phyloP scores from a whole-genome alignment of 306 rosid genomes.

The Lathyrus tuberosus region DNA sequence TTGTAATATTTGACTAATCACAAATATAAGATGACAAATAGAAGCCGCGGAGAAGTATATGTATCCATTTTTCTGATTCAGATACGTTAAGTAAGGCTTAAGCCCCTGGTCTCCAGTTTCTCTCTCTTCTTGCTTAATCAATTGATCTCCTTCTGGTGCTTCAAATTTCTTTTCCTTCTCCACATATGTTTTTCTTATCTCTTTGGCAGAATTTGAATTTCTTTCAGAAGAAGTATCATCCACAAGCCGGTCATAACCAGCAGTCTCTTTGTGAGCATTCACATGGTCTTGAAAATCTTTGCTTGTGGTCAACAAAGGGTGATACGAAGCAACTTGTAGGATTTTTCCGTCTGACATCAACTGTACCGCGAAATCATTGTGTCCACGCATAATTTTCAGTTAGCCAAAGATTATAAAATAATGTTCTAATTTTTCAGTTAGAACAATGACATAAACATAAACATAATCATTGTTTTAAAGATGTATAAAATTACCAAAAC shows the following conservation, averaged over 20 bases:
- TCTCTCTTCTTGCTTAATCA: constrained; percentile 85
- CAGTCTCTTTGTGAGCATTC: constrained; percentile 94
- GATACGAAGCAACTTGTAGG: constrained; percentile 66
- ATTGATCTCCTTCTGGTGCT: constrained; percentile 60
- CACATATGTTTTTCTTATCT: constrained; percentile 53
- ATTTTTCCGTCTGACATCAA: constrained; percentile 90
- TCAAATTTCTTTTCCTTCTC: constrained; percentile 52
- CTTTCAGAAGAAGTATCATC: constrained; percentile 47
- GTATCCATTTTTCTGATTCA: constrained; percentile 80
- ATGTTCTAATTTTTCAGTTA: constrained; percentile 3
- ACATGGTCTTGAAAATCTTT: constrained; percentile 81
- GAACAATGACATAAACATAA: background rate
- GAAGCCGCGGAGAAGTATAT: constrained; percentile 52
- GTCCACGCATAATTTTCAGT: constrained; percentile 19
- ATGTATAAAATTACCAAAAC: constrained; percentile 63
- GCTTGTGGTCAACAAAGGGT: constrained; percentile 61
- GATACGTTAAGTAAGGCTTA: constrained; percentile 71
- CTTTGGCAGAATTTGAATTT: constrained; percentile 40
- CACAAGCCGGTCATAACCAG: constrained; percentile 67
- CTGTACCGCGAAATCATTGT: constrained; percentile 39
- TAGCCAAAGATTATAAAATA: background rate
- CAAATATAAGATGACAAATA: constrained; percentile 57
- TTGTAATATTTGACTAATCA: constrained; percentile 60
- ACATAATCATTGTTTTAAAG: background rate
- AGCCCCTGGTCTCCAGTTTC: constrained; percentile 81